Conservation (phyloP, 2,329 filamentous ascomycete species). For the Fusarium sarcochroum region DNA sequence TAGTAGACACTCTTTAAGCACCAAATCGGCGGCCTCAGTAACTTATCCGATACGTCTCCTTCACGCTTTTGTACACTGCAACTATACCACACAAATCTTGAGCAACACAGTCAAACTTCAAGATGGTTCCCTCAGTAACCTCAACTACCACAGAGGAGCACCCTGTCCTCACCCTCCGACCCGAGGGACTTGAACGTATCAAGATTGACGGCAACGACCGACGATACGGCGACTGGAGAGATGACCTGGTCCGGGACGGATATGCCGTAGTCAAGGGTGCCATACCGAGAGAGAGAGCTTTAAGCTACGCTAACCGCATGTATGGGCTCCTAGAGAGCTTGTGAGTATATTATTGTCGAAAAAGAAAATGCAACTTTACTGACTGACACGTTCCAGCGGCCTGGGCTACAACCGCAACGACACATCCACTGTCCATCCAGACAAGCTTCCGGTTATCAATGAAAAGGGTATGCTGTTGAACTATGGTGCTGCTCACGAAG, state of each 20-base stretch:
- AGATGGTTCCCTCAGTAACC: slow-evolving; percentile 29
- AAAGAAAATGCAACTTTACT: fast-evolving
- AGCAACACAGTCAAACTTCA: neutral
- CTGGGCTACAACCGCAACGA: slow-evolving; percentile 42
- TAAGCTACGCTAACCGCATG: slow-evolving; percentile 45
- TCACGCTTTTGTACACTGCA: no score
- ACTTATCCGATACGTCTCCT: no score
- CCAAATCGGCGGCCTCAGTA: no score
- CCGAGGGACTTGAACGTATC: slow-evolving; percentile 40
- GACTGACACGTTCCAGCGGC: slow-evolving; percentile 14
- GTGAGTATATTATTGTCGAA: neutral
- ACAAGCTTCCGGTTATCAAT: slow-evolving; percentile 44
- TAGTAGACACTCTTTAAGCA: no score
- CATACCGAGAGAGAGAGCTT: slow-evolving; percentile 37
- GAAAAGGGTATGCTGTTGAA: slow-evolving; percentile 63
- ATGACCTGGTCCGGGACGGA: slow-evolving; percentile 41
- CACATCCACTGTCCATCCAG: slow-evolving; percentile 35
- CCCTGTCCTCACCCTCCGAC: slow-evolving; percentile 41
- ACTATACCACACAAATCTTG: neutral
- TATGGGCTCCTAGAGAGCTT: slow-evolving; percentile 44
- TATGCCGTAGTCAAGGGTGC: slow-evolving; percentile 42
- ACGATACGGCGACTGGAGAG: slow-evolving; percentile 44
- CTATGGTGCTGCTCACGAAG: slow-evolving; percentile 63
- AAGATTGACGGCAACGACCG: slow-evolving; percentile 39
- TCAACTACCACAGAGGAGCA: slow-evolving; percentile 24